Evolutionary conservation across 768 basidiomycete genomes (phyloP), one percentile per base, ranked within the genome.

Genomic region (Lanmaoa pseudosensibilis): DNA sequence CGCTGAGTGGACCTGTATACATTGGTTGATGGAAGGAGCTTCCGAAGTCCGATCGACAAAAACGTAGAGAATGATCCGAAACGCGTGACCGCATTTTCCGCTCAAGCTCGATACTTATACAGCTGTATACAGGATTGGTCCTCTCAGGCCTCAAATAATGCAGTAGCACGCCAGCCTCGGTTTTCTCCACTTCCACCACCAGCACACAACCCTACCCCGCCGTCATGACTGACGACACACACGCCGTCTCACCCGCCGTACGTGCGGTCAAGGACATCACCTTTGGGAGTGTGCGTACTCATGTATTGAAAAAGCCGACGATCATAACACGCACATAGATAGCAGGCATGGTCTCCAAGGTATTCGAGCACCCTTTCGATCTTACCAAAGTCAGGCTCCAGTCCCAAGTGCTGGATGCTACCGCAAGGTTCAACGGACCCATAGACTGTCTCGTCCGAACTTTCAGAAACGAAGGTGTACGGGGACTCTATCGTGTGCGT

Each of bases 281-380:
- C 10, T 82, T 84, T 66, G 84, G 83, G 13, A 83, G 84, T 59
- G 84, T 85, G 57, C 59, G 83, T 76, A 30, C 43, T 36, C 46
- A 13, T 38, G 27, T 25, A 19, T 54, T 36, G 15, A 38, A 9
- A 46, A 37, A 23, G 4, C 1, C 9, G 34, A 32, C 6, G 32
- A 39, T 54, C 33, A 4, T 47, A 34, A 58, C 45, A 25, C 39
- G 21, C 5, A 39, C 25, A 23, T 46, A 93, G 92, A 73, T 85
- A 53, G 92, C 94, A 53, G 95, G 95, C 25, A 93, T 96, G 78
- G 77, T 83, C 10, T 87, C 94, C 45, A 85, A 87, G 70, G 77
- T 94, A 16, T 87, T 97, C 59, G 94, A 96, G 75, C 93, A 97
- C 69, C 96, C 96, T 1, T 94, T 96, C 66, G 95, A 98, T 73